These are phyloP conservation scores for Pyrenophora teres DNA, from an alignment of 2,329 filamentous ascomycete genomes.

Conservation along the genomic window DNA sequence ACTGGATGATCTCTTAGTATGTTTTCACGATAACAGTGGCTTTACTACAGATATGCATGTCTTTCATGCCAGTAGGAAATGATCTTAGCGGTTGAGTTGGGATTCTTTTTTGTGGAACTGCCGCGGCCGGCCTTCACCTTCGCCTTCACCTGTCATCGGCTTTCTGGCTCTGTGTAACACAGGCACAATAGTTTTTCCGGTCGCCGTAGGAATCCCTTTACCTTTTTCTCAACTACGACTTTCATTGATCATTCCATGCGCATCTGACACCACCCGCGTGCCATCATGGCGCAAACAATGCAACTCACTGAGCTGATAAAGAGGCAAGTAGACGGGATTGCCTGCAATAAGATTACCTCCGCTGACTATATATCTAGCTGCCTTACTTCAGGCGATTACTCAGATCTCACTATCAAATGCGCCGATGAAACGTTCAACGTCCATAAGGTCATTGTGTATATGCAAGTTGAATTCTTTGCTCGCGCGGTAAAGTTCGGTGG, in stretches of 20 bases:
- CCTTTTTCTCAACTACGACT: no score
- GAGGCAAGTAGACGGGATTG: not conserved
- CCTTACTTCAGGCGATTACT: not conserved
- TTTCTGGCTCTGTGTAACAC: no score
- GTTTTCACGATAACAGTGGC: conserved; percentile 17
- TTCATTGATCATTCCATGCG: no score
- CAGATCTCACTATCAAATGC: not conserved
- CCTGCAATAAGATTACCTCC: no score
- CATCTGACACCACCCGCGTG: no score
- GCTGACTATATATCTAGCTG: not conserved
- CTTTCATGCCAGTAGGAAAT: no score
- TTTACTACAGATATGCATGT: not conserved
- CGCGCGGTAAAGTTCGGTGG: not conserved
- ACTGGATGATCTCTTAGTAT: conserved; percentile 36
- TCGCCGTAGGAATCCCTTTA: no score
- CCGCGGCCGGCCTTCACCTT: not conserved
- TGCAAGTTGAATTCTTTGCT: not conserved
- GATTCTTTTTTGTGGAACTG: not conserved
- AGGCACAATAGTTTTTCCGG: no score
- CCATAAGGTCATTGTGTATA: not conserved
- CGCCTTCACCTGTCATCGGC: not conserved
- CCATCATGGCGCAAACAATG: no score
- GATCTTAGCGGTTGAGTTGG: no score
- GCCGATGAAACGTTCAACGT: not conserved
- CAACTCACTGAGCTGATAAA: not conserved